Evolutionary conservation across 208 protist genomes (phyloP).

Genomic region (Leishmania arabica): DNA sequence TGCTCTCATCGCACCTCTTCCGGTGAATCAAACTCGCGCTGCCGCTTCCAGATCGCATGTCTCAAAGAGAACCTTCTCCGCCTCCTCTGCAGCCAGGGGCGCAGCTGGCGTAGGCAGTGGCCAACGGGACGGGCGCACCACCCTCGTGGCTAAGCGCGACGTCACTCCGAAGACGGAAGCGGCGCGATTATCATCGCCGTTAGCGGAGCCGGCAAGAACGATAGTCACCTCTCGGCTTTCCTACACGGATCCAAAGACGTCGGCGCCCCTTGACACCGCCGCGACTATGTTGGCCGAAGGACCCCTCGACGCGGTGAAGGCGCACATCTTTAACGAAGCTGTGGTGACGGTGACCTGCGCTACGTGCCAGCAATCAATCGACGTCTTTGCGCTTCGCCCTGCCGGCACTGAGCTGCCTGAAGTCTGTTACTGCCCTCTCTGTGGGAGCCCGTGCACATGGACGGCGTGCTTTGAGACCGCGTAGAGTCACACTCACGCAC

Average conservation of each 20-base stretch:
- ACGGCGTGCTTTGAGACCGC: background rate
- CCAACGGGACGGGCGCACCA: background rate
- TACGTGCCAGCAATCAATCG: slow-evolving; percentile 12
- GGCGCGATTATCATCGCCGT: background rate
- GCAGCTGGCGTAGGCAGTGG: background rate
- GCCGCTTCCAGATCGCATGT: background rate
- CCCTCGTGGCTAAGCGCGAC: background rate
- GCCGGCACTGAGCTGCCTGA: background rate
- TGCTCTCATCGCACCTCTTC: background rate
- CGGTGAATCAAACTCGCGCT: background rate
- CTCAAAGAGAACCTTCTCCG: background rate
- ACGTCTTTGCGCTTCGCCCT: slow-evolving; percentile 13
- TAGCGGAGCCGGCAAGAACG: background rate
- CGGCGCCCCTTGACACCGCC: background rate
- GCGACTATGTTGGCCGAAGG: background rate
- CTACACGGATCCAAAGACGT: background rate
- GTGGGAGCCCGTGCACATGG: slow-evolving; percentile 7
- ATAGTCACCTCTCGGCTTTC: background rate
- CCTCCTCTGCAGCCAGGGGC: background rate
- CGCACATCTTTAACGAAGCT: background rate
- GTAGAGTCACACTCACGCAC: background rate
- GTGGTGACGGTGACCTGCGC: slow-evolving; percentile 18
- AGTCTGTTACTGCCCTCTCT: slow-evolving; percentile 18
- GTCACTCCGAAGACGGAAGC: background rate
- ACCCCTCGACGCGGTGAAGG: background rate